Conservation (phyloP, 768 basidiomycete species). For the Hortiboletus flavorubellus region DNA sequence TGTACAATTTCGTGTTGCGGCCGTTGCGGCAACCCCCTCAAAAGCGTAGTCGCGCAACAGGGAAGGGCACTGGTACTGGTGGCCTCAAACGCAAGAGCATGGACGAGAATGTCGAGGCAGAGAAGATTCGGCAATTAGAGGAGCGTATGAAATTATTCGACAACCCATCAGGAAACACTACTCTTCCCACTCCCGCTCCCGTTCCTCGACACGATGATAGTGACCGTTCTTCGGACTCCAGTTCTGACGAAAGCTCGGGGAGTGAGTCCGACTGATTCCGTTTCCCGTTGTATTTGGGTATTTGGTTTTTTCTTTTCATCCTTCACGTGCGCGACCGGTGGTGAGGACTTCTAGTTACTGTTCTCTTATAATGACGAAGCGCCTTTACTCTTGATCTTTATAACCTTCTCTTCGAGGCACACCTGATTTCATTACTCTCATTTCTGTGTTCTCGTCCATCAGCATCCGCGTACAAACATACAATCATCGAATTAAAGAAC, state of each 20-base stretch:
- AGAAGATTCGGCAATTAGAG: constrained; percentile 91
- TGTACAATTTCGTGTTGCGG: constrained; percentile 93
- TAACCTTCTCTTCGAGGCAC: constrained; percentile 29
- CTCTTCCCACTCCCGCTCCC: constrained; percentile 33
- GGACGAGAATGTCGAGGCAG: constrained; percentile 95
- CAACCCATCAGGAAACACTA: constrained; percentile 42
- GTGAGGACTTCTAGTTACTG: constrained; percentile 28
- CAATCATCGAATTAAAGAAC: constrained; percentile 41
- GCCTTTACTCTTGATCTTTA: constrained; percentile 37
- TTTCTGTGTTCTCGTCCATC: constrained; percentile 20
- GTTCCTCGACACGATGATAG: constrained; percentile 45
- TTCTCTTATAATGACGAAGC: constrained; percentile 24
- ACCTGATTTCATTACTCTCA: constrained; percentile 24
- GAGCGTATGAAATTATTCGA: constrained; percentile 85
- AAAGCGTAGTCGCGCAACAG: constrained; percentile 55
- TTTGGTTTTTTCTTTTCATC: constrained; percentile 8
- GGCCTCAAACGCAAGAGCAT: constrained; percentile 92
- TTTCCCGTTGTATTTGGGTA: constrained; percentile 9
- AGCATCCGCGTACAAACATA: constrained; percentile 38
- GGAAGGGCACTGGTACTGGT: constrained; percentile 84
- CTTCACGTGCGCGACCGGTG: constrained; percentile 9
- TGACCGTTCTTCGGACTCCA: constrained; percentile 77
- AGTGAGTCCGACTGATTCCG: constrained; percentile 72
- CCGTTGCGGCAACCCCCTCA: constrained; percentile 66
- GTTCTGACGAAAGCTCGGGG: constrained; percentile 77